Conservation (phyloP, 2,329 filamentous ascomycete genomes). For the Colletotrichum chrysophilum region DNA sequence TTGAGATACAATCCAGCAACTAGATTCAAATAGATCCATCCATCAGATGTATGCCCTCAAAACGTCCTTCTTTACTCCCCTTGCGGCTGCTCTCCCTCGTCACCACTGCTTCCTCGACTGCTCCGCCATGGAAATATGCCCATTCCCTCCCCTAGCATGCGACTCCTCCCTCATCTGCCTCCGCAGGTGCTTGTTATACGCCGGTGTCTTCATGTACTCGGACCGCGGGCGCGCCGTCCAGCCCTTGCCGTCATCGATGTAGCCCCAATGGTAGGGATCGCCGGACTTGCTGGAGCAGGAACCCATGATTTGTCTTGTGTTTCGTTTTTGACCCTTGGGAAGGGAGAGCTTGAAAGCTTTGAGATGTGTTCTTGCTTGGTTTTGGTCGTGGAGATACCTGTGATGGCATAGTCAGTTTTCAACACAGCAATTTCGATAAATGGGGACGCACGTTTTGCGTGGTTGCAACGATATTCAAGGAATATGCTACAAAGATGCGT, state of each 20-base stretch:
- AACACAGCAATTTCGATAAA: neutral
- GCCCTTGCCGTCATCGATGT: constrained; percentile 19
- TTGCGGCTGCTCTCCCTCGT: neutral
- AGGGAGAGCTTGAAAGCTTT: neutral
- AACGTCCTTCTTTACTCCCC: neutral
- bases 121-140: neutral
- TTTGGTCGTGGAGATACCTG: neutral
- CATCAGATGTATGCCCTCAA: rapidly evolving
- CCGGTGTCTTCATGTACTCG: constrained; percentile 18
- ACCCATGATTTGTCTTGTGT: neutral
- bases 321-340: rapidly evolving
- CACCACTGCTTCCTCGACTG: neutral
- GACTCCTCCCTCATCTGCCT: neutral
- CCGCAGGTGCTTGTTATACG: constrained; percentile 5
- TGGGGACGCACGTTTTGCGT: rapidly evolving
- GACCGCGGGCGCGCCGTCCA: constrained; percentile 17
- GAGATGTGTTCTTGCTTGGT: neutral
- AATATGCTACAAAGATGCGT: neutral
- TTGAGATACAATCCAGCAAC: rapidly evolving
- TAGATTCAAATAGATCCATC: neutral
- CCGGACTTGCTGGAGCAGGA: neutral
- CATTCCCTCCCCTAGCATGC: neutral
- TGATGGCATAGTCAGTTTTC: neutral
- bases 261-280: constrained; percentile 10
- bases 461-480: neutral